Base-by-base conservation (phyloP, 2,329 filamentous ascomycete species). In the Emydomyces testavorans region DNA sequence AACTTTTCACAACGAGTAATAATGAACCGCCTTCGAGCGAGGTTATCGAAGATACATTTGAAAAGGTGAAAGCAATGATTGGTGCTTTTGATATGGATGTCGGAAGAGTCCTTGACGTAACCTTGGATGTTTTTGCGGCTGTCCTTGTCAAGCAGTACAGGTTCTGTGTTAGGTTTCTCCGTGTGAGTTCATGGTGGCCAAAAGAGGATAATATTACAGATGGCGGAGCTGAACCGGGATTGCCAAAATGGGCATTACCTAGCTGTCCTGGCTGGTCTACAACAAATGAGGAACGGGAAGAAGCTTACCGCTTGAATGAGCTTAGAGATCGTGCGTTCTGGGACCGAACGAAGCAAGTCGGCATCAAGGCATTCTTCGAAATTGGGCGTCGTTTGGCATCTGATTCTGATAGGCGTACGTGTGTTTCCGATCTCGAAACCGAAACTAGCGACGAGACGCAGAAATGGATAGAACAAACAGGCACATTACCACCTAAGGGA, bases 21-120 rank as follows among this genome's bases (percentile, higher is more conserved):
- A 79, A 77, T 52, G 79, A 83, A 47, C 79, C 80, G 18, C 82
- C 83, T n/a, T 80, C 80, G 1, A 78, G 78, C 46, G 83, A 87
- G 52, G 76, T 84, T 29, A 86, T 90, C 1, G 80, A 85, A 57
- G 82, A 88, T 58, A 88, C 88, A 0, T 95, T 94, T 58, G 85
- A 95, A 62, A 81, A 82, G 54, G 83, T 98, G 53, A 95, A 94
- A 66, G 90, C 85, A 13, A 77, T 98, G 58, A 94, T 98, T 55
- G 92, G 92, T 49, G 92, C 92, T 6, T 98, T 98, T 60, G 90
- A 98, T 65, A 75, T 98, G 53, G 92, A 98, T 62, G 92, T 95
- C 31, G 93, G 92, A 41, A 79, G 93, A 59, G 90, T 93, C 3
- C 75, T 98, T 8, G 92, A 98, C 63, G 87, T 96, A 18, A 93